Evolutionary conservation across 169 alveolate genomes (phyloP).

Genomic region (Plasmodium knowlesi): DNA sequence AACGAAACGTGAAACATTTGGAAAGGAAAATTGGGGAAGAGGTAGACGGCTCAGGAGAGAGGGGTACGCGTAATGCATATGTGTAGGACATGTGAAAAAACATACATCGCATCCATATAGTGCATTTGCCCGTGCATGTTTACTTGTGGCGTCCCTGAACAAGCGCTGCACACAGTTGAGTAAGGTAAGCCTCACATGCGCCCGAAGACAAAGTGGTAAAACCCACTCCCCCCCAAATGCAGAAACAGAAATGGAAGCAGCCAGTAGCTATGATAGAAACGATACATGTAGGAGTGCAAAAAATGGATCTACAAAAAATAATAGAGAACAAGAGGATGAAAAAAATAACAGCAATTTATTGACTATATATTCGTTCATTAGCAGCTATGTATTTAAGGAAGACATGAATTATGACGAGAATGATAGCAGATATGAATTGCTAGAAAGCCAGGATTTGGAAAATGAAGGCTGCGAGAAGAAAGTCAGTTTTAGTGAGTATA

Average conservation of each 20-base stretch:
- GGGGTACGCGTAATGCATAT: not conserved
- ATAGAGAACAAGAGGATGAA: conserved; percentile 5
- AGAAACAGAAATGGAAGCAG: conserved; percentile 36
- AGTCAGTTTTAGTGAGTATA: conserved; percentile 34
- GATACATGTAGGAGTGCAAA: not conserved
- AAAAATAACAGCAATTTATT: conserved; percentile 46
- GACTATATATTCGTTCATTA: conserved; percentile 56
- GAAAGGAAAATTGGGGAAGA: not conserved
- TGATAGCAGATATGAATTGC: conserved; percentile 45
- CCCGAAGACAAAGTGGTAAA: conserved; percentile 1
- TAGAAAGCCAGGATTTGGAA: conserved; percentile 58
- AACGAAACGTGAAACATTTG: not conserved
- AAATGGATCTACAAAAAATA: conserved; percentile 22
- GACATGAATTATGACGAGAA: conserved; percentile 61
- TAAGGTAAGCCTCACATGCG: not conserved
- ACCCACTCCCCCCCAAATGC: not conserved
- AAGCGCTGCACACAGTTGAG: not conserved
- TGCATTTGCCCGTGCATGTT: not conserved
- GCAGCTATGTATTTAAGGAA: conserved; percentile 60
- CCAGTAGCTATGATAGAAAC: conserved; percentile 2
- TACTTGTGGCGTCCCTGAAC: not conserved
- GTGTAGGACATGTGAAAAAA: not conserved
- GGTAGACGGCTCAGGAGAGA: not conserved
- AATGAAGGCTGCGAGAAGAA: conserved; percentile 18
- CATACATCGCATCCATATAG: not conserved